Percentiles rank a stretch among this genome's conserved stretches.
Conservation (phyloP, 495 filamentous ascomycete species). For the Antarctomyces pellizariae region DNA sequence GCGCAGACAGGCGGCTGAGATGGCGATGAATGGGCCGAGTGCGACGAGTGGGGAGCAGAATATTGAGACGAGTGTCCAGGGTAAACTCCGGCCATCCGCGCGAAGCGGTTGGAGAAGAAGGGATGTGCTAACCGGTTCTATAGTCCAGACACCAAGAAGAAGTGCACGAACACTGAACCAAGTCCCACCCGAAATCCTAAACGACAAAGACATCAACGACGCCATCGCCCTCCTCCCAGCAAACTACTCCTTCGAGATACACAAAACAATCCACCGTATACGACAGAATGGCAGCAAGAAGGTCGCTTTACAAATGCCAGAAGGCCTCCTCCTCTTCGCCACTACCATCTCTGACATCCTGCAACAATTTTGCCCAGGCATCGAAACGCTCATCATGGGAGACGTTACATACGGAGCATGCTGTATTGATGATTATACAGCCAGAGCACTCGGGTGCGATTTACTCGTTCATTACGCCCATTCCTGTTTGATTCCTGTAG, state of each 20-base stretch:
- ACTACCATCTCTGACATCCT: conserved; percentile 97
- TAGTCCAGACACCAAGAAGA: conserved; percentile 37
- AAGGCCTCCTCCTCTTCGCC: conserved; percentile 85
- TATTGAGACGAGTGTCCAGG: too few species aligned
- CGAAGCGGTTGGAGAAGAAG: too few species aligned
- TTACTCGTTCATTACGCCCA: conserved; percentile 94
- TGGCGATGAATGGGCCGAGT: conserved; percentile 13
- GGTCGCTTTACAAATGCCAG: conserved; percentile 86
- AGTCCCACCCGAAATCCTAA: conserved; percentile 65
- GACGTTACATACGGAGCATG: conserved; percentile 98
- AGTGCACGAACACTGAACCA: conserved; percentile 62
- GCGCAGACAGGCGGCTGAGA: conserved; percentile 27
- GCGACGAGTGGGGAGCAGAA: too few species aligned
- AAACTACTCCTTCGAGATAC: conserved; percentile 97
- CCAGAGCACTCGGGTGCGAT: conserved; percentile 81
- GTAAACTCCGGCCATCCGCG: too few species aligned
- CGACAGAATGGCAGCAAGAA: conserved; percentile 50
- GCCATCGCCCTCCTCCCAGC: conserved; percentile 69
- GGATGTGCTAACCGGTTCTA: too few species aligned
- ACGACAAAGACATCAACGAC: conserved; percentile 70
- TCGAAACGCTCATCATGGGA: conserved; percentile 91
- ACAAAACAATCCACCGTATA: conserved; percentile 90
- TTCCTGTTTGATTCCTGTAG: conserved; percentile 85
- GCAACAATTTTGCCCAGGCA: conserved; percentile 76
- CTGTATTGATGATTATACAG: conserved; percentile 97